These are phyloP conservation scores for Pseudoperonospora humuli DNA, from an alignment of 352 stramenopile species.

Conservation along the genomic window DNA sequence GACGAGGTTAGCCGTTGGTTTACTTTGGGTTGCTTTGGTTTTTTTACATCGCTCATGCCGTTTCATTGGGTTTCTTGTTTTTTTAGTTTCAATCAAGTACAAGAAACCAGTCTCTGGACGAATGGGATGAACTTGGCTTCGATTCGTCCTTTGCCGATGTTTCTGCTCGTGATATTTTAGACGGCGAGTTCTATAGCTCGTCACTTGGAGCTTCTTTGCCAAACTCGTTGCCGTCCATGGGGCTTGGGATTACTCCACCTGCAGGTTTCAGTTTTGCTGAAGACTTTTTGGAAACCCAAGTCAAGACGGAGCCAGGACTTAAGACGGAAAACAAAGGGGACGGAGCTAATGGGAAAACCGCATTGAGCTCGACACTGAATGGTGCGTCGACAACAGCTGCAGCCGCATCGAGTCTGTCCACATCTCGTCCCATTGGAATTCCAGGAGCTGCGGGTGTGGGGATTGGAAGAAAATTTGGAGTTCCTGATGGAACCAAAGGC, in stretches of 20 bases:
- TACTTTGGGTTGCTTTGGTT: neutral
- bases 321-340: slow-evolving; percentile 36
- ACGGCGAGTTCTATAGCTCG: slow-evolving; percentile 74
- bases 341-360: slow-evolving; percentile 4
- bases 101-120: slow-evolving; percentile 69
- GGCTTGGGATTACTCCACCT: slow-evolving; percentile 74
- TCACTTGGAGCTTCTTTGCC: slow-evolving; percentile 78
- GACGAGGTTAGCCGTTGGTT: slow-evolving; percentile 38
- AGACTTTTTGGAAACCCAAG: slow-evolving; percentile 75
- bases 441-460: slow-evolving; percentile 40
- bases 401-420: slow-evolving; percentile 37
- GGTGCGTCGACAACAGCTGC: slow-evolving; percentile 13
- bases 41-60: too few relatives aligned
- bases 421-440: slow-evolving; percentile 75
- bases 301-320: slow-evolving; percentile 40
- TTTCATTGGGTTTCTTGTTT: neutral
- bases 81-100: slow-evolving; percentile 46
- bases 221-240: slow-evolving; percentile 84
- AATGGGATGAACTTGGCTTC: slow-evolving; percentile 84
- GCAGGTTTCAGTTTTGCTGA: slow-evolving; percentile 80
- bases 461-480: slow-evolving; percentile 33
- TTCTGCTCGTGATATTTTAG: slow-evolving; percentile 67
- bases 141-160: slow-evolving; percentile 75
- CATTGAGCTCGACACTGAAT: neutral
- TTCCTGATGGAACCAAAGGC: slow-evolving; percentile 32